Conservation (phyloP, 1,139 yeast genomes). For the Geotrichum candidum region DNA sequence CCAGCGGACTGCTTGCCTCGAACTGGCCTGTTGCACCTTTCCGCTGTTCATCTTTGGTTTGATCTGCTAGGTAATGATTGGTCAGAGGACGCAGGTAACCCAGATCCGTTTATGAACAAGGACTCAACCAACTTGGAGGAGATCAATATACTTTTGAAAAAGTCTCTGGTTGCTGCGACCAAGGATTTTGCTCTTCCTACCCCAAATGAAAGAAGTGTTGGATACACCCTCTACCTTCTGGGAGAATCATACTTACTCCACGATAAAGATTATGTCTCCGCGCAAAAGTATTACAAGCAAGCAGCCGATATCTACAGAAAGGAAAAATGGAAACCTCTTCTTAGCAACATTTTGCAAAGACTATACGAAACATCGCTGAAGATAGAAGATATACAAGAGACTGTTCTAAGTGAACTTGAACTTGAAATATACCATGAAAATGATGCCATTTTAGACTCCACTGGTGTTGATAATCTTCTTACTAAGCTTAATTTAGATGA, state of each 20-base stretch:
- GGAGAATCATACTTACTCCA: constrained; percentile 31
- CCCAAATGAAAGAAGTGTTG: constrained; percentile 36
- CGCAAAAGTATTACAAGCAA: constrained; percentile 31
- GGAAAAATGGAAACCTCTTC: constrained; percentile 28
- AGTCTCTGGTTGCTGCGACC: constrained; percentile 23
- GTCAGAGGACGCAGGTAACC: constrained; percentile 19
- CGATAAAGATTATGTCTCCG: constrained; percentile 36
- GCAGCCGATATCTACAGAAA: constrained; percentile 26
- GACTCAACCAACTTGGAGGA: constrained; percentile 23
- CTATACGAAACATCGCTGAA: constrained; percentile 21
- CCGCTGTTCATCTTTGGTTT: constrained; percentile 33
- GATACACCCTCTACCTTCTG: constrained; percentile 33
- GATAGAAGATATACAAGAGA: constrained; percentile 13
- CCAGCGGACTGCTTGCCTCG: constrained; percentile 41
- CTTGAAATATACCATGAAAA: constrained; percentile 3
- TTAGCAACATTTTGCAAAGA: constrained; percentile 21
- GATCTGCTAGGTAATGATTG: constrained; percentile 14
- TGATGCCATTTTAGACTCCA: neutral
- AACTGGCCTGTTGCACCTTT: constrained; percentile 42
- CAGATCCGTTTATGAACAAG: constrained; percentile 21
- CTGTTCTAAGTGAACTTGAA: constrained; percentile 23
- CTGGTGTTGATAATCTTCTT: neutral
- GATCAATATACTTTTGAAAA: constrained; percentile 27
- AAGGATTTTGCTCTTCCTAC: constrained; percentile 29
- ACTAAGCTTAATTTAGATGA: neutral